Evolutionary conservation across 495 filamentous ascomycete species (phyloP).

Genomic region (Coniosporium apollinis): DNA sequence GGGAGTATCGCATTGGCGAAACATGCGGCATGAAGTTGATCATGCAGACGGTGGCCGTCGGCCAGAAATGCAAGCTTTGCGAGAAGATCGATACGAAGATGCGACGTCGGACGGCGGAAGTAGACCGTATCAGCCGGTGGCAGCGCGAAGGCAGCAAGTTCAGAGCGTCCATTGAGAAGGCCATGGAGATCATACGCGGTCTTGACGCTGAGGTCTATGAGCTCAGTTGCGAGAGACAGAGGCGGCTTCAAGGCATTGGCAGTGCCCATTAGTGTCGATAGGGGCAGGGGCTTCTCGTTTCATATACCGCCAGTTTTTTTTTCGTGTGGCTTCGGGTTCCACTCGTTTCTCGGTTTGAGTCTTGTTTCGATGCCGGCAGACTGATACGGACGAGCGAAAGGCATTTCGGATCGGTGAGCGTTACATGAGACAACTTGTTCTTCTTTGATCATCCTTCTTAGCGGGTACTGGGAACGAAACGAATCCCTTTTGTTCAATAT

Average conservation of each 20-base stretch:
- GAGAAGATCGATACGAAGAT: constrained; percentile 81
- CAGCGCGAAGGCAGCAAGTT: constrained; percentile 46
- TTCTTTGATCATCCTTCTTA: no score
- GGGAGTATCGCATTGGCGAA: constrained; percentile 94
- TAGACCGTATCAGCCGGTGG: constrained; percentile 70
- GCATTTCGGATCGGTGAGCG: no score
- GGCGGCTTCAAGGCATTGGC: constrained; percentile 22
- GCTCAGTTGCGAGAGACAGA: constrained; percentile 31
- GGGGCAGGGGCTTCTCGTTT: neutral
- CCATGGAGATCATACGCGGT: constrained; percentile 41
- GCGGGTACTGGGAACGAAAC: no score
- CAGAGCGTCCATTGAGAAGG: constrained; percentile 66
- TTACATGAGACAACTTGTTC: no score
- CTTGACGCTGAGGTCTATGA: constrained; percentile 47
- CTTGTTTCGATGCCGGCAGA: no score
- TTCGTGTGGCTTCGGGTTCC: no score
- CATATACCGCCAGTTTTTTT: neutral
- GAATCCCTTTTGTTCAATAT: no score
- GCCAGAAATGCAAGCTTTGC: constrained; percentile 63
- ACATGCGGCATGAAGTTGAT: constrained; percentile 95
- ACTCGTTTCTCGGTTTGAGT: no score
- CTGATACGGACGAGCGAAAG: no score
- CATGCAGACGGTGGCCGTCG: constrained; percentile 43
- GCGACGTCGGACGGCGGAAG: constrained; percentile 57
- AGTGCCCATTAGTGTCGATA: constrained; percentile 5